Conservation (phyloP, 805 yeast genomes). For the Barnettozyma californica region DNA sequence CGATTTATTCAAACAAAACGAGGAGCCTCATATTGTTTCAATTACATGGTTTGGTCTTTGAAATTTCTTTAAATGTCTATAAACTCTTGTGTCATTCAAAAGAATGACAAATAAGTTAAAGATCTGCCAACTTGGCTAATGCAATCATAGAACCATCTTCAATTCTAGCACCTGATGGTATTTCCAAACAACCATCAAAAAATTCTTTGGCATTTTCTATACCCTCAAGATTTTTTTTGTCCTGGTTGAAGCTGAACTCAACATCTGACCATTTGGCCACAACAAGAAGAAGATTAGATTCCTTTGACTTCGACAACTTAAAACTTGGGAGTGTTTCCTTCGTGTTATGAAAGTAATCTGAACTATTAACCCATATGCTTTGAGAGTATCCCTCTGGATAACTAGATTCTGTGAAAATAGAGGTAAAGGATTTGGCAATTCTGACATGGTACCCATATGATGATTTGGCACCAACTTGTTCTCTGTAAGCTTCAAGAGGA, state of each 20-base stretch:
- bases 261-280: slow-evolving; percentile 61
- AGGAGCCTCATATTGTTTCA: neutral
- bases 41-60: neutral
- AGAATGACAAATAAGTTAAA: neutral
- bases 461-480: slow-evolving; percentile 50
- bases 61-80: neutral
- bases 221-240: slow-evolving; percentile 44
- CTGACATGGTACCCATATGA: slow-evolving; percentile 75
- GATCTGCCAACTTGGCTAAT: slow-evolving; percentile 31
- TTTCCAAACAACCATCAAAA: slow-evolving; percentile 57
- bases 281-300: slow-evolving; percentile 42
- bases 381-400: slow-evolving; percentile 64
- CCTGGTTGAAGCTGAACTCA: slow-evolving; percentile 45
- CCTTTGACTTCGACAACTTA: slow-evolving; percentile 16
- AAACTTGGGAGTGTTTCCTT: slow-evolving; percentile 20
- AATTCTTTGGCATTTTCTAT: slow-evolving; percentile 52
- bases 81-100: neutral
- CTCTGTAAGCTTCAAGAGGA: slow-evolving; percentile 63
- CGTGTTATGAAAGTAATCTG: slow-evolving; percentile 48
- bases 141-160: slow-evolving; percentile 70
- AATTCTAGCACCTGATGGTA: slow-evolving; percentile 53
- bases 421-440: slow-evolving; percentile 51
- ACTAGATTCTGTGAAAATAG: slow-evolving; percentile 66
- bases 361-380: slow-evolving; percentile 60
- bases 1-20: no score